Evolutionary conservation across 192 early-diverging fungal species (phyloP).

Genomic region (Linnemannia elongata): DNA sequence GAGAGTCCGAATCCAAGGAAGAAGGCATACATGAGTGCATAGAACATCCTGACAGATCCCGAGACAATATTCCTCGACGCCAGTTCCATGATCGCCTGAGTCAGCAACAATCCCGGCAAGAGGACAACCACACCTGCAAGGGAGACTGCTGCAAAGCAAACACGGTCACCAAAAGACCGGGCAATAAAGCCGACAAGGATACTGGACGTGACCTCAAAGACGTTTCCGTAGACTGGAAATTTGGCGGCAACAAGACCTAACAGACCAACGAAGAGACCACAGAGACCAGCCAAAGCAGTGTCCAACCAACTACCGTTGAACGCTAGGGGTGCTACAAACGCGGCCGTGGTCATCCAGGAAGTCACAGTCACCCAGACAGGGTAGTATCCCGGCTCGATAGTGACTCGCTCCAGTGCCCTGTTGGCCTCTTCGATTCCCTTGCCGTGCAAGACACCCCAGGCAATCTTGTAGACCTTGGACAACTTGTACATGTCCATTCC

Average conservation of each 20-base stretch:
- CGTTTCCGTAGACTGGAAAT: conserved; percentile 73
- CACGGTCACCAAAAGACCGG: conserved; percentile 67
- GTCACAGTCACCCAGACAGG: conserved; percentile 55
- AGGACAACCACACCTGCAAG: conserved; percentile 73
- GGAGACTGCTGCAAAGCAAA: conserved; percentile 74
- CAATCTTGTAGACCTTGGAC: conserved; percentile 71
- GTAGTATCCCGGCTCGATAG: conserved; percentile 55
- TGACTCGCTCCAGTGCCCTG: conserved; percentile 65
- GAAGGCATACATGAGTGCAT: conserved; percentile 84
- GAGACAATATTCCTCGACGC: conserved; percentile 89
- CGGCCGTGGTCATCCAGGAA: conserved; percentile 53
- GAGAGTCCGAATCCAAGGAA: conserved; percentile 82
- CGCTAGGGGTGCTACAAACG: conserved; percentile 68
- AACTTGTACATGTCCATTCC: conserved; percentile 81
- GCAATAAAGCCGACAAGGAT: conserved; percentile 75
- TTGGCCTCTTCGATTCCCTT: conserved; percentile 70
- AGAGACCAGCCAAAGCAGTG: conserved; percentile 56
- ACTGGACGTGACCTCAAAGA: conserved; percentile 79
- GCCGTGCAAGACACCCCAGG: conserved; percentile 74
- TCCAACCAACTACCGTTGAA: conserved; percentile 70
- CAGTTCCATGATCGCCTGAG: conserved; percentile 89
- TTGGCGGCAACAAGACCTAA: conserved; percentile 74
- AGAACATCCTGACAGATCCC: conserved; percentile 87
- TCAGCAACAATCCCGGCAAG: conserved; percentile 83
- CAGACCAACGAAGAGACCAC: conserved; percentile 67